These are phyloP conservation scores for Fusarium guadeloupense DNA, from an alignment of 2,329 filamentous ascomycete species.

Conservation along the genomic window DNA sequence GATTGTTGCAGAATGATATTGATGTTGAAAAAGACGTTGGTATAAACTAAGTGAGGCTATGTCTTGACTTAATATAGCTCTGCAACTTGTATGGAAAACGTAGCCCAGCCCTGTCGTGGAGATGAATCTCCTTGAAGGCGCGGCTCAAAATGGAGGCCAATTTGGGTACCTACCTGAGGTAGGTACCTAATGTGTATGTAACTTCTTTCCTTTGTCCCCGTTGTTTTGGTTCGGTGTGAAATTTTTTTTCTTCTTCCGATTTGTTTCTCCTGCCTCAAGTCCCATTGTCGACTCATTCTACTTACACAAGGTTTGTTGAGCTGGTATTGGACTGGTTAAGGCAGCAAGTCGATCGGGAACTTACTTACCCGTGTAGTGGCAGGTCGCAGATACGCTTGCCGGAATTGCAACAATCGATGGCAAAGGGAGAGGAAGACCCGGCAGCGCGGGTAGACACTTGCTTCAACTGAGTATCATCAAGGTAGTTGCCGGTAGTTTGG, in stretches of 20 bases:
- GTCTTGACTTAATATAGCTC: conserved; percentile 23
- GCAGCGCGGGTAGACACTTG: conserved; percentile 14
- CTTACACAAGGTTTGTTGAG: conserved; percentile 14
- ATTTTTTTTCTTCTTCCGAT: background rate
- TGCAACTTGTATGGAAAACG: background rate
- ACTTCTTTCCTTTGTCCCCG: background rate
- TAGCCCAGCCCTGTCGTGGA: conserved; percentile 2
- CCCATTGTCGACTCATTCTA: background rate
- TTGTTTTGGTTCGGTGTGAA: background rate
- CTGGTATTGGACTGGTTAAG: conserved; percentile 1
- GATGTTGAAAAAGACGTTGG: conserved; percentile 3
- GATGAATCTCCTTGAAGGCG: conserved; percentile 1
- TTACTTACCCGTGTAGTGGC: conserved; percentile 17
- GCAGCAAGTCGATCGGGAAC: conserved; percentile 16
- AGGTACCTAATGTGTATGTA: no score
- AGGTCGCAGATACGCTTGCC: conserved; percentile 25
- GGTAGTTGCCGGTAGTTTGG: background rate
- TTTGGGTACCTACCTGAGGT: no score
- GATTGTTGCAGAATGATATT: conserved; percentile 2
- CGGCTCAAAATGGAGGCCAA: conserved; percentile 7
- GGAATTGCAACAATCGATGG: background rate
- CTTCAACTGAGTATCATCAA: background rate
- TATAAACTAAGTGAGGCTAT: conserved; percentile 3
- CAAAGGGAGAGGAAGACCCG: background rate
- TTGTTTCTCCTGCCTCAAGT: background rate